These are phyloP conservation scores for Cystofilobasidium capitatum DNA, from an alignment of 768 basidiomycete species.

Conservation along the genomic window DNA sequence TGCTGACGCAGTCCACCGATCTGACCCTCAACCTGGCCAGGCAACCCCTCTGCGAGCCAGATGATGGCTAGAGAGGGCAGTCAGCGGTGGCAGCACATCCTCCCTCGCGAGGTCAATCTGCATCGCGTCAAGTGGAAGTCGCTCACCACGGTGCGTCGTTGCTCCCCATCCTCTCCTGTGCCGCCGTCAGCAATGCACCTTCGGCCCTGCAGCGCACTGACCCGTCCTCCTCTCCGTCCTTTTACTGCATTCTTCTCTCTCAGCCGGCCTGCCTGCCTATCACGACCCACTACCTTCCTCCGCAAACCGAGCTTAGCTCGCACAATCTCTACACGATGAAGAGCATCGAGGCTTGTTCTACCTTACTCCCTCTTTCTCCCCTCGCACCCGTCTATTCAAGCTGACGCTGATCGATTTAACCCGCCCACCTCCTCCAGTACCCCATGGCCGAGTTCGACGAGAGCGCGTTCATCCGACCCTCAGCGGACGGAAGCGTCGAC, in stretches of 20 bases:
- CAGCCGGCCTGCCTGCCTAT: constrained; percentile 25
- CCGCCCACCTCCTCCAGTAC: not conserved
- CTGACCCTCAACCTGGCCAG: not conserved
- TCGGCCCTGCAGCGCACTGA: too few species aligned
- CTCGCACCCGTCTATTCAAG: not conserved
- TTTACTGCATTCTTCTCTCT: not conserved
- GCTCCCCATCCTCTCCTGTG: not conserved
- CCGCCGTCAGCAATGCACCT: too few species aligned
- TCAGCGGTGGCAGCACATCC: constrained; percentile 23
- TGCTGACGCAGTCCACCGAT: not conserved
- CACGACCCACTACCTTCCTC: constrained; percentile 22
- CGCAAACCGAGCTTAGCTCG: constrained; percentile 12
- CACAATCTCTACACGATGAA: constrained; percentile 4
- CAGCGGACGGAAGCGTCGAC: constrained; percentile 9
- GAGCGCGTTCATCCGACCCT: constrained; percentile 14
- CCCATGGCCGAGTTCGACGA: constrained; percentile 26
- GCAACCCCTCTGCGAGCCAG: constrained; percentile 20
- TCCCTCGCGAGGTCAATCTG: constrained; percentile 7
- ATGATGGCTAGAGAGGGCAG: constrained; percentile 6
- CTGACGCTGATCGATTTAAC: constrained; percentile 1
- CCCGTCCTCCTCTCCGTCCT: too few species aligned
- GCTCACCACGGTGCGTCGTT: constrained; percentile 7
- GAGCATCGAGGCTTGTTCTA: constrained; percentile 7
- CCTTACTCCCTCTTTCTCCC: not conserved
- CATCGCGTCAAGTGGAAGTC: constrained; percentile 26